Base-by-base conservation (phyloP, 306 rosid genomes). In the Oxytropis ochrocephala region DNA sequence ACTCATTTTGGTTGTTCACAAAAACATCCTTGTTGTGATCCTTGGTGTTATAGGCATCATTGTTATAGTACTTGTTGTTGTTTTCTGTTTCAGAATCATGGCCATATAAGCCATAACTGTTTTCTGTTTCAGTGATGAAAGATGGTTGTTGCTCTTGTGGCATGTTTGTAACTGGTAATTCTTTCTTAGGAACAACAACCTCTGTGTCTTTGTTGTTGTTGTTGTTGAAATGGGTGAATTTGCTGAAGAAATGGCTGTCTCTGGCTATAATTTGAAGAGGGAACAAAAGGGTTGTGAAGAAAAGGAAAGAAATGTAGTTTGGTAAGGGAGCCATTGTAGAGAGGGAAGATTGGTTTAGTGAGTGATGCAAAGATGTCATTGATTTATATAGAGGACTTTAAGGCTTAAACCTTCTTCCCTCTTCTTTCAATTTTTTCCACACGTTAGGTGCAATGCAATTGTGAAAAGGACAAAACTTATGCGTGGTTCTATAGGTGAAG, bases 161-260 rank as follows among this genome's bases (percentile, higher is more conserved):
- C 56, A 75, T 83, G 78, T 70, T 83, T 75, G 36, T 58, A 29
- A 67, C 50, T 11, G 72, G 59, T 46, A 10, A 72, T 7, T 67
- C 73, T 64, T 76, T 78, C 54, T 69, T 78, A 61, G 92, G 29
- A 24, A 24, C 78, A n/a, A n/a, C n/a, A 52, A 51, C 10, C 11
- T 72, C 65, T 50, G 89, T 65, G 39, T 81, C 87, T 61, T 86
- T 83, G 85, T 67, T 72, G 76, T 55, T 64, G 76, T 55, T 64
- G 78, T 74, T 49, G 47, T 29, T 69, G 64, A 48, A 41, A 62
- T 60, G 80, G 35, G 96, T 48, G 62, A 87, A 80, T 80, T 94
- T 94, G 88, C 92, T 91, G 87, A 94, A 94, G 89, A 87, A 88
- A 32, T 84, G 75, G 63, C 89, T 91, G 3, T 89, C 96, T 81